These are phyloP conservation scores for Cryomyces antarcticus DNA, from an alignment of 495 filamentous ascomycete species.

Conservation along the genomic window DNA sequence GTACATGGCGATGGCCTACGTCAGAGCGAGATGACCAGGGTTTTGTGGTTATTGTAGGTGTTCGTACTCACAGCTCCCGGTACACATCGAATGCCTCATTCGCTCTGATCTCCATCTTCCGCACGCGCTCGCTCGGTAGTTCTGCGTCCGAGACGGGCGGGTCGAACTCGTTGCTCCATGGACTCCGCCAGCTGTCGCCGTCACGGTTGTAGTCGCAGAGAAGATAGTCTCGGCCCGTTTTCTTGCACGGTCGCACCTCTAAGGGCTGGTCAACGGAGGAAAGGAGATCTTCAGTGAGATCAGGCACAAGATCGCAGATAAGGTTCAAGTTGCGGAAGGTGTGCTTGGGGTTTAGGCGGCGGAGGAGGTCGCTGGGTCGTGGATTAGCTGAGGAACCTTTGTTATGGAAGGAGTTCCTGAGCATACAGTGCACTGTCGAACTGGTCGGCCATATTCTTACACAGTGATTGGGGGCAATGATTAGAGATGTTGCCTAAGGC, in stretches of 20 bases:
- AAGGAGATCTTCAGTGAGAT: conserved; percentile 92
- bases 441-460: conserved; percentile 7
- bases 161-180: conserved; percentile 97
- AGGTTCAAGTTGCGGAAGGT: conserved; percentile 66
- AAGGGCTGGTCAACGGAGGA: conserved; percentile 94
- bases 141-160: conserved; percentile 40
- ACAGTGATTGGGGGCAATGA: no score
- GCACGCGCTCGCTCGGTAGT: conserved; percentile 30
- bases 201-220: conserved; percentile 99
- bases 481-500: no score
- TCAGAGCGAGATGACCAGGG: background rate
- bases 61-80: conserved; percentile 46
- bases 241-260: conserved; percentile 60
- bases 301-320: conserved; percentile 68
- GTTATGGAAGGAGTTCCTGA: background rate
- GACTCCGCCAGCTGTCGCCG: conserved; percentile 87
- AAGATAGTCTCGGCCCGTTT: conserved; percentile 85
- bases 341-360: conserved; percentile 84
- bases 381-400: conserved; percentile 6
- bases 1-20: background rate
- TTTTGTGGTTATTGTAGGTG: no score
- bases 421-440: conserved; percentile 45
- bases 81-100: conserved; percentile 97
- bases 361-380: conserved; percentile 76
- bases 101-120: conserved; percentile 79